These are phyloP conservation scores for Pedinophyceae sp. DNA, from an alignment of 139 green algal species.

Conservation along the genomic window DNA sequence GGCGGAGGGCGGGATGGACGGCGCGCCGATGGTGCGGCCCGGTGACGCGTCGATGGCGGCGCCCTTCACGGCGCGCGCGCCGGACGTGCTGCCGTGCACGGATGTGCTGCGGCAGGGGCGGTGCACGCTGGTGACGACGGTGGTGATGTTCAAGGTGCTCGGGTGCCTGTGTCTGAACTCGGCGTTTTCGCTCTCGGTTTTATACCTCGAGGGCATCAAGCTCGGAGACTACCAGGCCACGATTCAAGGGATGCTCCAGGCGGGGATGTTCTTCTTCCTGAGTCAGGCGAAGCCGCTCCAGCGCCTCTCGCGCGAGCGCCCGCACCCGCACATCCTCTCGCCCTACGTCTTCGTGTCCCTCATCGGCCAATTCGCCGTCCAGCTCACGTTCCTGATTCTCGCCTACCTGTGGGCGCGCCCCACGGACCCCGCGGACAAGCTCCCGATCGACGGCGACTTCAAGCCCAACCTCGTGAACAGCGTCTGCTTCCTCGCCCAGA, in stretches of 20 bases:
- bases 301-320: slow-evolving; percentile 51
- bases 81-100: slow-evolving; percentile 51
- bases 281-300: slow-evolving; percentile 68
- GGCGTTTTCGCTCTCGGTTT: slow-evolving; percentile 79
- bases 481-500: slow-evolving; percentile 82
- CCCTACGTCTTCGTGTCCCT: slow-evolving; percentile 83
- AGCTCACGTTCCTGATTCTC: slow-evolving; percentile 54
- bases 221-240: slow-evolving; percentile 55
- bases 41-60: slow-evolving; percentile 76
- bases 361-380: slow-evolving; percentile 75
- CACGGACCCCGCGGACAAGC: slow-evolving; percentile 22
- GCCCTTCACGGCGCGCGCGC: slow-evolving; percentile 77
- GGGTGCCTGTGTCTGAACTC: slow-evolving; percentile 85
- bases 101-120: slow-evolving; percentile 83
- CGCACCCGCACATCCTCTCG: slow-evolving; percentile 82
- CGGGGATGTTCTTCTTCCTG: slow-evolving; percentile 91
- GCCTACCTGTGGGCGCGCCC: slow-evolving; percentile 34
- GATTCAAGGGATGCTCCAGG: slow-evolving; percentile 54
- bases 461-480: slow-evolving; percentile 95
- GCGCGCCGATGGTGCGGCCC: slow-evolving; percentile 8
- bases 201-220: slow-evolving; percentile 72
- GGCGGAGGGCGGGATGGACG: neutral
- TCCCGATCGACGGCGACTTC: slow-evolving; percentile 67
- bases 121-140: slow-evolving; percentile 78
- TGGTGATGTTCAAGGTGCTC: slow-evolving; percentile 99